Conservation (phyloP, 176 grass and related monocot species). For the Phoenix roebelenii region DNA sequence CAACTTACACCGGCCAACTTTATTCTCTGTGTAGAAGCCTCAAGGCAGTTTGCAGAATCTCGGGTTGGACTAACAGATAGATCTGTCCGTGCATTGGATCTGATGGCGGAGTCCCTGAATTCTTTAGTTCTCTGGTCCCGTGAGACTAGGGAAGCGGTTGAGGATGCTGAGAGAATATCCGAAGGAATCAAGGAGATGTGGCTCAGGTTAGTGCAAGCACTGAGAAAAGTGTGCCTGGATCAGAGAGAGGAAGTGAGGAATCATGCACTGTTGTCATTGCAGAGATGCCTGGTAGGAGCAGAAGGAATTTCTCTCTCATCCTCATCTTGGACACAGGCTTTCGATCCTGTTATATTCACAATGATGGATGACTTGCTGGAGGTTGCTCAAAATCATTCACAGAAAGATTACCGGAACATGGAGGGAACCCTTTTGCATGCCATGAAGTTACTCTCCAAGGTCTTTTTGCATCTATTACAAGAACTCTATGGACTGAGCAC, state of each 20-base stretch:
- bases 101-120: constrained; percentile 72
- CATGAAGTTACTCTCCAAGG: constrained; percentile 71
- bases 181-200: constrained; percentile 97
- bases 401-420: constrained; percentile 93
- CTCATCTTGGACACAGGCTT: constrained; percentile 72
- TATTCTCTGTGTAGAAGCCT: constrained; percentile 70
- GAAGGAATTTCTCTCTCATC: constrained; percentile 64
- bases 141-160: constrained; percentile 54
- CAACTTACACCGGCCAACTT: constrained; percentile 84
- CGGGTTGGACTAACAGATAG: constrained; percentile 62
- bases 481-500: constrained; percentile 46
- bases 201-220: constrained; percentile 78
- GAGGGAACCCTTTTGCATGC: constrained; percentile 78
- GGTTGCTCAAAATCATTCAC: constrained; percentile 62
- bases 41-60: constrained; percentile 93
- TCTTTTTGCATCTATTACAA: constrained; percentile 77
- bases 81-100: constrained; percentile 82
- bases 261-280: constrained; percentile 64
- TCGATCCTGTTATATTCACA: constrained; percentile 76
- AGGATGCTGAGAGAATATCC: constrained; percentile 57
- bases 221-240: constrained; percentile 74
- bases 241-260: constrained; percentile 92
- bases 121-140: constrained; percentile 62
- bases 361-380: constrained; percentile 85
- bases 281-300: constrained; percentile 67